A percentile compares a stretch with the other conserved stretches of the same genome.
Conservation (phyloP, 164 flowering plant species). For the Kingdonia uniflora region DNA sequence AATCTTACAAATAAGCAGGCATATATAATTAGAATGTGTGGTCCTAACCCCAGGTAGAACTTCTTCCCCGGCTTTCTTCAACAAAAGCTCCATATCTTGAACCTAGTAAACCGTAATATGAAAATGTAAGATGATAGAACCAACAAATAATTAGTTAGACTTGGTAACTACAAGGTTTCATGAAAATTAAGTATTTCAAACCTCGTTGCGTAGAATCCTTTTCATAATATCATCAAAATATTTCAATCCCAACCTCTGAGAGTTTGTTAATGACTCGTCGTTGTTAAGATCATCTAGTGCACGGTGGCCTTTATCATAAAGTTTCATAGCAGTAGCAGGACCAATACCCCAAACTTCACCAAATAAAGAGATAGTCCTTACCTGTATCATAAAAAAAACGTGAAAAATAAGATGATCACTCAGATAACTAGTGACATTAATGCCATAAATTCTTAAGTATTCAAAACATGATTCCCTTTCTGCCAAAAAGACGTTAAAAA, state of each 20-base stretch:
- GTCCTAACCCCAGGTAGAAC: constrained; percentile 69
- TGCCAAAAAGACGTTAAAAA: too few species aligned
- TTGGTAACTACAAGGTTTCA: background rate
- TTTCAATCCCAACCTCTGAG: constrained; percentile 76
- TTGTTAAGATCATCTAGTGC: constrained; percentile 66
- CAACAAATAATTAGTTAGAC: constrained; percentile 2
- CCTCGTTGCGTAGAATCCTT: constrained; percentile 89
- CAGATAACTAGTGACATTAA: background rate
- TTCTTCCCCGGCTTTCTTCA: constrained; percentile 67
- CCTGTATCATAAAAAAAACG: constrained; percentile 26
- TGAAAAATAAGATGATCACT: background rate
- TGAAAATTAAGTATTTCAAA: constrained; percentile 8
- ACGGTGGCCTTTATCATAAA: constrained; percentile 84
- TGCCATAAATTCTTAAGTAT: background rate
- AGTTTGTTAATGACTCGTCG: constrained; percentile 62
- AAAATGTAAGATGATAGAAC: background rate
- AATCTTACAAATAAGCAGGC: background rate
- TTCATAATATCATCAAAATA: constrained; percentile 81
- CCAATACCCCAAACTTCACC: constrained; percentile 99
- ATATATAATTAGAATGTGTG: background rate
- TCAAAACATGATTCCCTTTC: too few species aligned
- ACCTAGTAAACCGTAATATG: constrained; percentile 34
- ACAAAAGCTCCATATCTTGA: constrained; percentile 71
- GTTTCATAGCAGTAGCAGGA: constrained; percentile 88
- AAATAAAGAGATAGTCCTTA: constrained; percentile 58